Percentiles rank a stretch among this genome's conserved stretches.
phyloP scores from a whole-genome alignment of 2,329 filamentous ascomycete species.

The Ophiostoma piceae region DNA sequence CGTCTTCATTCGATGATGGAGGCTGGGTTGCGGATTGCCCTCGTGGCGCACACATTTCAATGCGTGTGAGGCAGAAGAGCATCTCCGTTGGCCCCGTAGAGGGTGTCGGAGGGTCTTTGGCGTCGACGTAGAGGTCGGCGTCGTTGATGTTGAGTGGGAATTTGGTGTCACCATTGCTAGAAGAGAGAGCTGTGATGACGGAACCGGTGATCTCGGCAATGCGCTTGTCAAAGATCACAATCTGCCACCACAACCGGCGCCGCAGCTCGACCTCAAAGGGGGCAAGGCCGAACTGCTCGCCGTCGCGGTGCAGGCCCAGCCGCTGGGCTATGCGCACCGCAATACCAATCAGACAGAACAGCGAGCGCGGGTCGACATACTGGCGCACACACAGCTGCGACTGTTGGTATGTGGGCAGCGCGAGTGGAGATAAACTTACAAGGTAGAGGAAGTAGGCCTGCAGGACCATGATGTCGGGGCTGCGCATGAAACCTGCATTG shows the following conservation, averaged over 20 bases:
- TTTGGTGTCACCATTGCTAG: slow-evolving; percentile 49
- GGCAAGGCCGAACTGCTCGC: slow-evolving; percentile 44
- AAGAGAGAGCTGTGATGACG: slow-evolving; percentile 50
- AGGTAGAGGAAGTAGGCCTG: slow-evolving; percentile 65
- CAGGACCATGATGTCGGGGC: slow-evolving; percentile 58
- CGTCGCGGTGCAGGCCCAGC: slow-evolving; percentile 63
- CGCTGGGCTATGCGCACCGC: slow-evolving; percentile 63
- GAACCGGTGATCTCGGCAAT: slow-evolving; percentile 62
- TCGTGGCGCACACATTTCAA: slow-evolving; percentile 44
- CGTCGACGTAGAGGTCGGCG: slow-evolving; percentile 52
- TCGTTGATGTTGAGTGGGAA: slow-evolving; percentile 59
- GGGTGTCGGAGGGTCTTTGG: slow-evolving; percentile 48
- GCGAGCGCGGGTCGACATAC: slow-evolving; percentile 54
- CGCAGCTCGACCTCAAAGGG: slow-evolving; percentile 64
- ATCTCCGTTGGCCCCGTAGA: slow-evolving; percentile 54
- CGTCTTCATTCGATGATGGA: background rate
- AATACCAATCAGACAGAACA: slow-evolving; percentile 59
- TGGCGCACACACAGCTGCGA: slow-evolving; percentile 46
- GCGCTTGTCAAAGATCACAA: slow-evolving; percentile 63
- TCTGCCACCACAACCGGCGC: slow-evolving; percentile 68
- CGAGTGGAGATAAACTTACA: slow-evolving; percentile 24
- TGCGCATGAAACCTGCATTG: slow-evolving; percentile 61
- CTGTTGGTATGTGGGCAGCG: slow-evolving; percentile 30
- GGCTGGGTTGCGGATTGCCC: background rate
- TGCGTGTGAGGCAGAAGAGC: slow-evolving; percentile 53